Base-by-base conservation (phyloP, 305 asterid genomes). In the Salvia sclarea region DNA sequence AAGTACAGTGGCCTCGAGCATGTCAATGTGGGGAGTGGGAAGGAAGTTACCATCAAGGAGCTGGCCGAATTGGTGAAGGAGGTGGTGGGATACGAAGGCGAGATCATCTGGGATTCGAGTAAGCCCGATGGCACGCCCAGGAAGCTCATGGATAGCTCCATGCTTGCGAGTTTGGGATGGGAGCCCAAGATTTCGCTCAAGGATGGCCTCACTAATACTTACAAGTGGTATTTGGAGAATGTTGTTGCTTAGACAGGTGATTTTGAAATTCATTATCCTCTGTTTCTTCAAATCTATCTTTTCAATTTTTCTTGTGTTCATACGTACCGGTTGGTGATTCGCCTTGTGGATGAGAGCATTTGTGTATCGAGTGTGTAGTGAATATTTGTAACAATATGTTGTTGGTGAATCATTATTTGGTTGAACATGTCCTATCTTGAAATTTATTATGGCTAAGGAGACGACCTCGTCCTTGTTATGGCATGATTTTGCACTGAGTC, bases 41-140 rank as follows among this genome's bases (percentile, higher is more conserved):
- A 82, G 74, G 97, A 94, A 83, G 96, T 91, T 43, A 84, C 73
- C 37, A 91, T 89, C n/a, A 91, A 82, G 82, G 96, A 94, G 77
- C 78, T 94, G 0, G 99, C 99, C 0, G 95, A 89, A 66, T 75
- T 85, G 82, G 93, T 91, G 64, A 91, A 86, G 81, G 97, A 86
- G 31, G 95, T 85, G 22, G 99, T 94, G 68, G 97, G 91, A 59
- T 91, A 86, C 68, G 21, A 82, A 66, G 96, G 99, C 66, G 90
- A 90, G 79, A 45, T 93, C 57, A 79, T 84, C 13, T 90, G 98
- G 98, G 98, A 93, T 79, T 76, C 83, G 17, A 82, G 76, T 31
- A 94, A 89, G 84, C 97, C 96, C 0, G 97, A 91, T 71, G 99
- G 97, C 25, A 94, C 97, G 2, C 97, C 97, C 1, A 85, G 97